A percentile compares a stretch with the other conserved stretches of the same genome.
These are phyloP conservation scores for Corymbia calophylla DNA, from an alignment of 441 rosid species.

Conservation along the genomic window DNA sequence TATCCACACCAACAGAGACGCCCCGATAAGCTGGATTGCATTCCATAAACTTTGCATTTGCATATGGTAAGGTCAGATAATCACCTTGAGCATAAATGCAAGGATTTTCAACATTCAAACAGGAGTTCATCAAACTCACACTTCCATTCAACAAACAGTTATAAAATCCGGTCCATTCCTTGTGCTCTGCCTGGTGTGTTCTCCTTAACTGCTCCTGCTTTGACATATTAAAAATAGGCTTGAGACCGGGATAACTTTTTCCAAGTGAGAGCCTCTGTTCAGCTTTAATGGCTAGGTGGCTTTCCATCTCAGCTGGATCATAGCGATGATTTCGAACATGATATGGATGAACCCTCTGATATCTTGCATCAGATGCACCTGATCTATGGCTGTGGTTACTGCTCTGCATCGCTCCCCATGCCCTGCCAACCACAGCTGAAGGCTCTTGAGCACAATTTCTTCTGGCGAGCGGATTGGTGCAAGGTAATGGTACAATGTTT, in stretches of 20 bases:
- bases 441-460: constrained; percentile 1
- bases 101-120: background rate
- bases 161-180: background rate
- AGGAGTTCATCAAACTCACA: background rate
- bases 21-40: constrained; percentile 1
- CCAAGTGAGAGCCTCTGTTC: constrained; percentile 6
- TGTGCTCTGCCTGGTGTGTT: background rate
- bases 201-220: constrained; percentile 1
- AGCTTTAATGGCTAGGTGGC: background rate
- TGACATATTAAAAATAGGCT: constrained; percentile 3
- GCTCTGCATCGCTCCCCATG: background rate
- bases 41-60: constrained; percentile 3
- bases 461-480: background rate
- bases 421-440: background rate
- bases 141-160: background rate
- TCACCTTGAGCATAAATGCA: background rate
- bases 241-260: constrained; percentile 1
- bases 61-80: background rate
- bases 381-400: background rate
- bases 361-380: background rate
- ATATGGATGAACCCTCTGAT: background rate
- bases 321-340: background rate
- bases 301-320: background rate
- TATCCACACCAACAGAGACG: background rate
- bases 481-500: constrained; percentile 13